Evolutionary conservation across 2,329 filamentous ascomycete genomes (phyloP), one percentile per base, ranked within the genome.

Genomic region (Trichoderma sp.): DNA sequence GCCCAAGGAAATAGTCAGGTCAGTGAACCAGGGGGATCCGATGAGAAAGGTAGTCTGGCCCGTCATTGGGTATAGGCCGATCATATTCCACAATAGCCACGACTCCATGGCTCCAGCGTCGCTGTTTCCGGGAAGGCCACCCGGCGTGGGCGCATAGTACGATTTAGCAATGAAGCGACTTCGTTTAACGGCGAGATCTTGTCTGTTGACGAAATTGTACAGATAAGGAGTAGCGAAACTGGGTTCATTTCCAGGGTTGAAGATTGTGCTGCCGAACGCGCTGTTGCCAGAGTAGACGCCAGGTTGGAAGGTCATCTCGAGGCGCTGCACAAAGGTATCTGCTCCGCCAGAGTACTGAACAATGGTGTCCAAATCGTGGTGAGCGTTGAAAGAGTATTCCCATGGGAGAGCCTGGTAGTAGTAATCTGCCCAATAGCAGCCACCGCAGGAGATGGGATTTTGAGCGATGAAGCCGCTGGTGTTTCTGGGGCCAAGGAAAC

Each of bases 101-200:
- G 87, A 89, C 77, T 93, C 90, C 90, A 93, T 92, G 15, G 91
- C 89, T 7, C 91, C 91, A 2, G 90, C 90, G 78, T 93, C 91
- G 58, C 87, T 89, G 79, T 93, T 93, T 0, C 91, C 91, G 0
- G 91, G 91, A 0, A 93, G 82, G 0, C 91, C 91, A 8, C 76
- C 77, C 0, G 83, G 82, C 0, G 85, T 86, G 1, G 86, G 82
- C 63, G 82, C 83, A 80, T 92, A 92, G 80, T 88, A 89, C 15
- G 82, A 80, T 74, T 88, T 87, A 34, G 90, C 90, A 59, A 91
- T 83, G 68, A 81, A 82, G 64, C 91, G 87, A 58, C 87, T 88
- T 73, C 86, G 85, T 70, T 85, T 77, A 20, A 92, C 90, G 3
- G 85, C 86, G 34, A 89, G 85, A 75, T 90, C 87, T 75, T 91